Evolutionary conservation across 2,329 filamentous ascomycete genomes (phyloP).

Genomic region (Calonectria ilicicola): DNA sequence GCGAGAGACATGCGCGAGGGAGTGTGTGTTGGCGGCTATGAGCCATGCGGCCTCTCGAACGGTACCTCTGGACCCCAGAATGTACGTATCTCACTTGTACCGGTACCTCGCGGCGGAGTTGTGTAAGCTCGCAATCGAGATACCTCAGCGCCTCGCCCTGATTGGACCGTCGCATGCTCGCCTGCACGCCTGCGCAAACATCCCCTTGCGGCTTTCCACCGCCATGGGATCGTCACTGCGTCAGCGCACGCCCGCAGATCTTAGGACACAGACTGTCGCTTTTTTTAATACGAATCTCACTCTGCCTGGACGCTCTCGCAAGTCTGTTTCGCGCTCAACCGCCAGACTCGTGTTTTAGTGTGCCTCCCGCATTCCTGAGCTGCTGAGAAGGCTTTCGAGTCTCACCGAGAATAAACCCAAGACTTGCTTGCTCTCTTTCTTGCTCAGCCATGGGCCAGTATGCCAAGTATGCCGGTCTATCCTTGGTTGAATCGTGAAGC

Average conservation of each 20-base stretch:
- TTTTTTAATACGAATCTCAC: constrained; percentile 6
- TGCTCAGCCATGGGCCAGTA: background rate
- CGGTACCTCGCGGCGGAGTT: background rate
- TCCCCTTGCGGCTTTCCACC: background rate
- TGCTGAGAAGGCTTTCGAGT: background rate
- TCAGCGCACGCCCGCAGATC: constrained; percentile 13
- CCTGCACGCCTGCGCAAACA: background rate
- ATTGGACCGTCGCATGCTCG: background rate
- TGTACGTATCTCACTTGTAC: constrained; percentile 1
- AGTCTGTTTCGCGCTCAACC: background rate
- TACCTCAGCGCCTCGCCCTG: background rate
- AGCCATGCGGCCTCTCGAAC: background rate
- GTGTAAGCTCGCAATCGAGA: background rate
- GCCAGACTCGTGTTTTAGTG: background rate
- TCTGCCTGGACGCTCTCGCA: background rate
- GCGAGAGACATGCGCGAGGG: background rate
- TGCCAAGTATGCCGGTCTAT: too few relatives aligned
- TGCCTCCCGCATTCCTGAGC: background rate
- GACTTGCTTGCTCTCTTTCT: background rate
- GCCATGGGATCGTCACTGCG: constrained; percentile 2
- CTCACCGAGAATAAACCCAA: constrained; percentile 4
- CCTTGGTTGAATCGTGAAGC: background rate
- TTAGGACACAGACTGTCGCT: background rate
- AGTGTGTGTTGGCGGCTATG: background rate
- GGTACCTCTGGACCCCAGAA: constrained; percentile 5